Evolutionary conservation across 2,329 filamentous ascomycete species (phyloP), one percentile per base, ranked within the genome.

Genomic region (Fusarium sp.): DNA sequence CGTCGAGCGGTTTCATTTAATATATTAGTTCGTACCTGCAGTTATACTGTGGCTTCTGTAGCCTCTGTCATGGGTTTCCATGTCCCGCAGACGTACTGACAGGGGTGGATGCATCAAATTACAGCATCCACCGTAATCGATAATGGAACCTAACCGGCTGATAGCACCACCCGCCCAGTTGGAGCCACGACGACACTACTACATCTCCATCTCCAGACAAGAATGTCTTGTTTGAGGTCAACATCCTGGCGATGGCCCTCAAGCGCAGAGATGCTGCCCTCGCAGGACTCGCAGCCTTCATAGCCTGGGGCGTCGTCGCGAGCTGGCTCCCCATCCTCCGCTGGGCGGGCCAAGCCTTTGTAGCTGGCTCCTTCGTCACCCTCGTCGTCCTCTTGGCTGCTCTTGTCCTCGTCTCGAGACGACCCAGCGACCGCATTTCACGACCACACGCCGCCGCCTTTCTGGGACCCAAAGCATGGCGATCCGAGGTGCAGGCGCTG

Each of bases 301-400:
- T 97, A 78, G 90, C 93, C 78, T 98, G 95, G 95, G 92, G 92
- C 68, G 90, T 94, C 79, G 86, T 91, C 65, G 90, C 93, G 72
- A 90, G 91, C 82, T 96, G 91, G 90, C 84, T 93, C 74, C 93
- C 95, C 29, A 83, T 89, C 64, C 83, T 98, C 71, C 93, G 93
- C 79, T 97, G 92, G 86, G 85, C 92, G 42, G 92, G 91, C 74
- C 92, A 97, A 80, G 93, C 94, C 73, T 93, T 98, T 78, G 82
- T 91, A 71, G 81, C 87, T 70, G 95, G 96, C 70, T 82, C 86
- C 69, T 73, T 90, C 68, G 76, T 89, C 68, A 82, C 89, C 51
- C 76, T 85, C 54, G 78, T 86, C 46, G 83, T 84, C 61, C 75
- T 91, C 62, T 78, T 88, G 62, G 86, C 86, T 58, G 86, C 85